Conservation (phyloP, 2,329 filamentous ascomycete species). For the Catunica adiposa region DNA sequence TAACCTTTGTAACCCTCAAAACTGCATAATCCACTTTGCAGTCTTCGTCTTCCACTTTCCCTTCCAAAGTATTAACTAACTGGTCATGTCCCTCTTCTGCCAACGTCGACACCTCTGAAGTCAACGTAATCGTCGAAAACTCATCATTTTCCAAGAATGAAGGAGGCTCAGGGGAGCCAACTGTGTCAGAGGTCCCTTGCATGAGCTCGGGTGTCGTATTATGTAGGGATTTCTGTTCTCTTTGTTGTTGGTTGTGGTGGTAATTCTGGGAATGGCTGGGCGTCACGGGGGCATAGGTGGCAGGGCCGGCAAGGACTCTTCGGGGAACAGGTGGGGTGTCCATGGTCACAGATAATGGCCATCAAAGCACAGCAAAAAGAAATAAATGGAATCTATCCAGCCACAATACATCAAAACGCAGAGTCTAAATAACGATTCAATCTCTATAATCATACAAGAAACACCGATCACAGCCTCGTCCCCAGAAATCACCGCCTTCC, state of each 20-base stretch:
- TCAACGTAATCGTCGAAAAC: background rate
- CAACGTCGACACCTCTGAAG: background rate
- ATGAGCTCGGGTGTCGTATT: background rate
- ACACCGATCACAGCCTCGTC: background rate
- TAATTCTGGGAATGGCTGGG: too few relatives aligned
- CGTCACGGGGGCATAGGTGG: background rate
- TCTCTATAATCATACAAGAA: too few relatives aligned
- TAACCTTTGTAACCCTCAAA: too few relatives aligned
- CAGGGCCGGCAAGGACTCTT: background rate
- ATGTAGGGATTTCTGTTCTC: too few relatives aligned
- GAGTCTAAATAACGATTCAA: too few relatives aligned
- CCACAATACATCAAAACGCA: too few relatives aligned
- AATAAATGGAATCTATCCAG: too few relatives aligned
- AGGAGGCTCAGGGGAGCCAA: background rate
- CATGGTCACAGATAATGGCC: background rate
- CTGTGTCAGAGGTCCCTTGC: background rate
- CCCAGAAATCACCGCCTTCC: too few relatives aligned
- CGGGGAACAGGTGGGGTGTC: background rate
- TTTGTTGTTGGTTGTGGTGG: too few relatives aligned
- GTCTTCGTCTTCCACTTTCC: background rate
- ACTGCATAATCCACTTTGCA: too few relatives aligned
- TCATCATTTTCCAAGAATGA: background rate
- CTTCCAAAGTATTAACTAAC: background rate
- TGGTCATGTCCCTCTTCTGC: background rate
- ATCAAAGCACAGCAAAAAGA: too few relatives aligned